These are phyloP conservation scores for Taxillus chinensis DNA, from an alignment of 164 flowering plant genomes.

Conservation along the genomic window DNA sequence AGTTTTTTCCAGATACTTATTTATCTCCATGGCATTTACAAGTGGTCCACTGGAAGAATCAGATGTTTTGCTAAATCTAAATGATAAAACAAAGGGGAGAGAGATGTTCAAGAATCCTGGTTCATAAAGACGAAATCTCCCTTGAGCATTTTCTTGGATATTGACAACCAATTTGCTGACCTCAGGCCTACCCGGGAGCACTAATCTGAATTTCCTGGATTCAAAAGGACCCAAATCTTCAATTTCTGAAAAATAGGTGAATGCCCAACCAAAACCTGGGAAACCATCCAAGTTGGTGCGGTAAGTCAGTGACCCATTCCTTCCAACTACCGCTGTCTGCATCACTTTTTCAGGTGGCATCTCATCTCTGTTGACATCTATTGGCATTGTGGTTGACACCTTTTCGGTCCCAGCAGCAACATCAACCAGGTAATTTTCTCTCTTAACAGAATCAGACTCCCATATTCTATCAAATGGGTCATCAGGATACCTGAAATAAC, in stretches of 20 bases:
- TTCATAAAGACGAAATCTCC: constrained; percentile 76
- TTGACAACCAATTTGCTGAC: constrained; percentile 68
- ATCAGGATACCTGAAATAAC: constrained; percentile 80
- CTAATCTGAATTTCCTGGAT: constrained; percentile 67
- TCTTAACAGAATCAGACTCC: constrained; percentile 76
- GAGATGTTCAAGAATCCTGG: constrained; percentile 75
- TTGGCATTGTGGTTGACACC: constrained; percentile 59
- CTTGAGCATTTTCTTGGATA: constrained; percentile 91
- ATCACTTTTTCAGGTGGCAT: constrained; percentile 89
- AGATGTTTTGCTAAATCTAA: constrained; percentile 55
- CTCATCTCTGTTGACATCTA: constrained; percentile 44
- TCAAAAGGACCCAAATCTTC: constrained; percentile 69
- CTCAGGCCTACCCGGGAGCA: constrained; percentile 62
- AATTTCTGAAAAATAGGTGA: constrained; percentile 82
- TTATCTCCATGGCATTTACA: constrained; percentile 92
- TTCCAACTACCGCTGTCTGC: constrained; percentile 99
- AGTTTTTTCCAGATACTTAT: constrained; percentile 63
- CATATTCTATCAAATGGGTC: constrained; percentile 97
- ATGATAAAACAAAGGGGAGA: constrained; percentile 77
- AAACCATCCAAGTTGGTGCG: constrained; percentile 90
- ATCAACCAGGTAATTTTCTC: constrained; percentile 92
- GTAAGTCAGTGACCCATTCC: constrained; percentile 70
- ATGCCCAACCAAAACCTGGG: constrained; percentile 94
- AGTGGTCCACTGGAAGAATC: constrained; percentile 91
- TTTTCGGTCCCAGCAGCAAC: constrained; percentile 82